Base-by-base conservation (phyloP, 1,284 basidiomycete genomes). In the Ganoderma resinaceum region DNA sequence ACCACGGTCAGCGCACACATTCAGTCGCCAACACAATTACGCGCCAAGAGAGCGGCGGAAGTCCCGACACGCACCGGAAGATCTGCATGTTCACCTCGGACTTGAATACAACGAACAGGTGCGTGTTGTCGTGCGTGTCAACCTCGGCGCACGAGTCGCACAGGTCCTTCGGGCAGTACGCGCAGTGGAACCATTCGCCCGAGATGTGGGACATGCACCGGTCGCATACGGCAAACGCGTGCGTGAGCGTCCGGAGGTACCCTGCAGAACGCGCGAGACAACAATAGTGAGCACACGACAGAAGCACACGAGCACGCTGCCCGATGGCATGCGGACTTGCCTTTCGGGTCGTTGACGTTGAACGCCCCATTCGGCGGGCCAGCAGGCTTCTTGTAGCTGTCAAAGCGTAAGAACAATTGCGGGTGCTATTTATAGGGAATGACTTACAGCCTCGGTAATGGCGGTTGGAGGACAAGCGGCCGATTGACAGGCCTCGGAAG, bases 161-260 rank as follows among this genome's bases (percentile, higher is more conserved):
- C 23, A 96, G 83, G 78, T 96, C 95, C 71, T 87, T 89, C 5
- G 87, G 85, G 76, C 95, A 97, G 77, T 95, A 95, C 2, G 89
- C 94, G 76, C 95, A 97, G 72, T 93, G 87, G 79, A 92, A 92
- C 95, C 95, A 97, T 71, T 89, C 87, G 9, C 95, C 95, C 31
- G 84, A 80, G 69, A 97, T 95, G 43, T 81, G 83, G 31, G 82
- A 84, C 85, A 94, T 88, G 77, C 93, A 94, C 61, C 88, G 85
- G 78, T 95, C 94, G 72, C 93, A 95, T 12, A 93, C 79, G 18
- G 92, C 90, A 53, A 85, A 84, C 6, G 81, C 77, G 78, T 97
- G 95, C 60, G 86, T 78, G 3, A 97, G 83, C 63, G 85, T 80
- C 38, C 82, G 82, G 18, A 96, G 84, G 78, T 96, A 96, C 40